Conservation (phyloP, 2,329 filamentous ascomycete species). For the Aspergillus sp. region DNA sequence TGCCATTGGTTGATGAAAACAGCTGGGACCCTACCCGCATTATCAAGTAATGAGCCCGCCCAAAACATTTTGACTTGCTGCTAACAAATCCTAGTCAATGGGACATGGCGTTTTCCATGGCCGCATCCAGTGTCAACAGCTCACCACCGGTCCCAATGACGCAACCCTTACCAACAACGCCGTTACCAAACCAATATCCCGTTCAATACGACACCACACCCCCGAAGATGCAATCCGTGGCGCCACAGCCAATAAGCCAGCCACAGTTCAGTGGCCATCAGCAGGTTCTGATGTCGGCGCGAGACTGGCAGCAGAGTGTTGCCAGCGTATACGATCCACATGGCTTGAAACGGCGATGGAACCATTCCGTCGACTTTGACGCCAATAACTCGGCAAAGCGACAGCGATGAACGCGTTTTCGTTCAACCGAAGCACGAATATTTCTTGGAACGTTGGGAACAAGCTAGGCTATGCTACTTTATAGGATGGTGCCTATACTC, state of each 20-base stretch:
- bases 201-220: slow-evolving; percentile 26
- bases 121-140: slow-evolving; percentile 35
- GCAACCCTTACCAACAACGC: slow-evolving; percentile 17
- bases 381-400: slow-evolving; percentile 23
- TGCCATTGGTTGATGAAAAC: slow-evolving; percentile 54
- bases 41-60: slow-evolving; percentile 61
- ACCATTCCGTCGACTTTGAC: slow-evolving; percentile 27
- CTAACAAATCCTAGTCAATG: slow-evolving; percentile 60
- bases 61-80: slow-evolving; percentile 7
- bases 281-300: slow-evolving; percentile 34
- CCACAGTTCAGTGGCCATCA: slow-evolving; percentile 22
- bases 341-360: slow-evolving; percentile 37
- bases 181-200: slow-evolving; percentile 23
- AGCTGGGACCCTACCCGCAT: slow-evolving; percentile 81
- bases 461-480: too few relatives aligned
- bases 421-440: too few relatives aligned
- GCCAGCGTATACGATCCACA: slow-evolving; percentile 40
- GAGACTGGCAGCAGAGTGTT: slow-evolving; percentile 41
- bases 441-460: too few relatives aligned
- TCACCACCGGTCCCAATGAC: slow-evolving; percentile 33
- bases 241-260: slow-evolving; percentile 25
- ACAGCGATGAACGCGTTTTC: slow-evolving; percentile 18
- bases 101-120: slow-evolving; percentile 86
- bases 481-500: neutral
- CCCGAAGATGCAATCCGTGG: slow-evolving; percentile 19